These are phyloP conservation scores for Capsella bursapastoris DNA, from an alignment of 345 rosid genomes.

Conservation along the genomic window DNA sequence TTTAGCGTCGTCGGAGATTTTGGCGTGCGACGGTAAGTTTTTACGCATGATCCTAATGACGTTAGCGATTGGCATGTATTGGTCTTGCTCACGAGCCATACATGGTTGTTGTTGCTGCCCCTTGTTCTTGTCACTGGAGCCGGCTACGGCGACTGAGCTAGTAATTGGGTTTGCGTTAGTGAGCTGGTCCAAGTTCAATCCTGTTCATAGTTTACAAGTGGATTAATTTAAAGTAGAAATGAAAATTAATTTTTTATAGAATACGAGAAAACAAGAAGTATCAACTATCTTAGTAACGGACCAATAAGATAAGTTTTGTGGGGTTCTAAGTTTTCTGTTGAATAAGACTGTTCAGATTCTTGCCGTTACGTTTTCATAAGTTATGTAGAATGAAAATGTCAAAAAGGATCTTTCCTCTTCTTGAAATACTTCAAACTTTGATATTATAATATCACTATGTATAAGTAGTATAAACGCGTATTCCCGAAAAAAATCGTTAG, in stretches of 20 bases:
- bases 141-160: neutral
- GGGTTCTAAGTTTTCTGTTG: slow-evolving; percentile 18
- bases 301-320: slow-evolving; percentile 30
- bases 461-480: neutral
- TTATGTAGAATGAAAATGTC: neutral
- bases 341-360: slow-evolving; percentile 34
- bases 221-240: neutral
- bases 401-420: slow-evolving; percentile 27
- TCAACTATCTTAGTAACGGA: neutral
- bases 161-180: slow-evolving; percentile 19
- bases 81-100: slow-evolving; percentile 60
- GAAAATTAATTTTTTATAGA: neutral
- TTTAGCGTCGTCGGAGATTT: slow-evolving; percentile 75
- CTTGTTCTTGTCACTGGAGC: slow-evolving; percentile 2
- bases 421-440: slow-evolving; percentile 28
- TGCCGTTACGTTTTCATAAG: slow-evolving; percentile 36
- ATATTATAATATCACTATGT: neutral
- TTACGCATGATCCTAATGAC: slow-evolving; percentile 74
- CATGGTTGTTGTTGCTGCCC: slow-evolving; percentile 18
- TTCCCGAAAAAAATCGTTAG: neutral
- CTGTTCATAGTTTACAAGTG: slow-evolving; percentile 8
- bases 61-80: slow-evolving; percentile 75
- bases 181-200: slow-evolving; percentile 35
- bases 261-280: slow-evolving; percentile 1
- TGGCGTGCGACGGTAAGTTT: slow-evolving; percentile 60